Base-by-base conservation (phyloP, 441 rosid genomes). In the Iberis amara region DNA sequence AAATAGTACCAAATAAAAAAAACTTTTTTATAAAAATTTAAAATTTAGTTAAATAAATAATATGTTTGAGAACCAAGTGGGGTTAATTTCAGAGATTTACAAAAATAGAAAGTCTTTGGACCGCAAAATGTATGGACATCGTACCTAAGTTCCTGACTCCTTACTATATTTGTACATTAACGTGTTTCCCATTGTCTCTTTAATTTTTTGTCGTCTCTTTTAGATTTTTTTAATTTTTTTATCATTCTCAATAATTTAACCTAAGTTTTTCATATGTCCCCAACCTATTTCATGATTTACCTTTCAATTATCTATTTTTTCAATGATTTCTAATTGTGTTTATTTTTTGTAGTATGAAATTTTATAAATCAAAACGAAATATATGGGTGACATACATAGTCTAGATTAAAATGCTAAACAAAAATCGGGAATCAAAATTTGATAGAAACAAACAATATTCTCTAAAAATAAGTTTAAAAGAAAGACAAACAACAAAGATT, bases 71-170 rank as follows among this genome's bases (percentile, higher is more conserved):
- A 60, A 60, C 62, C 61, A 60, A 53, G 71, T 66, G 71, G 71
- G 70, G 71, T 53, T 59, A 59, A 54, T 47, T 59, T 59, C 37
- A 48, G 60, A 59, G 71, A 60, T 60, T 59, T 54, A 60, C 66
- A 66, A 36, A 66, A 35, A 54, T 11, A 48, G 71, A 66, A 66
- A 66, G 62, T 60, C 31, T 54, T 60, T 66, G 71, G 71, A 66
- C 71, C 71, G 52, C 71, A 59, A 65, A 66, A 59, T 57, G 62
- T 60, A 66, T 60, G 71, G 66, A 60, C 61, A 66, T 54, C 71
- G 71, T 66, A 66, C 71, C 61, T 48, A 54, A 66, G 46, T 58
- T 64, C 64, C 54, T 45, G 67, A 72, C 67, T 68, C 59, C 42
- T 62, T 59, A 11, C 55, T 31, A 55, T 51, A 27, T 44, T 40